Conservation (phyloP, 495 filamentous ascomycete genomes). For the Oleoguttula mirabilis region DNA sequence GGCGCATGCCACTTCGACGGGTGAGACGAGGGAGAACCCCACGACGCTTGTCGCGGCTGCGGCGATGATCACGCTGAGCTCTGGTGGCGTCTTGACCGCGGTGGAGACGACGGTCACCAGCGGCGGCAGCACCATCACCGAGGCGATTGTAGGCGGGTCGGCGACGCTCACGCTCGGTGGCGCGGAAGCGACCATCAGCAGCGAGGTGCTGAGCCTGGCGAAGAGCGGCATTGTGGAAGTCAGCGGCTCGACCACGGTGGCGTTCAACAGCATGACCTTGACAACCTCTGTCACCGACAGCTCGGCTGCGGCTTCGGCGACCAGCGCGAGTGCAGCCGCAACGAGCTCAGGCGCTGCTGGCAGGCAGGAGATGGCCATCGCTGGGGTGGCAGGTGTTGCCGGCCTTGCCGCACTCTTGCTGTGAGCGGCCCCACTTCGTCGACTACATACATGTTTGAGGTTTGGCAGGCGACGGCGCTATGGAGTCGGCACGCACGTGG, state of each 20-base stretch:
- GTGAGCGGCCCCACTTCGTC: no score
- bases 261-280: constrained; percentile 1
- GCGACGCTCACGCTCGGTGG: constrained; percentile 10
- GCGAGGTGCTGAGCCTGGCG: constrained; percentile 8
- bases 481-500: no score
- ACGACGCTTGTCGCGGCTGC: neutral
- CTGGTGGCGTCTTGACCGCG: neutral
- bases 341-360: neutral
- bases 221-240: constrained; percentile 4
- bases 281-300: neutral
- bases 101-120: neutral
- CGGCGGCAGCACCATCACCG: neutral
- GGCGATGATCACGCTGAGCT: neutral
- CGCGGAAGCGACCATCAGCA: constrained; percentile 6
- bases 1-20: neutral
- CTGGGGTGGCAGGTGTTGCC: neutral
- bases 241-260: constrained; percentile 5
- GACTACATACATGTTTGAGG: no score
- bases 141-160: constrained; percentile 4
- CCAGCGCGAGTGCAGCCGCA: neutral
- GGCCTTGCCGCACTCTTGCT: neutral
- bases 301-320: neutral
- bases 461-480: no score
- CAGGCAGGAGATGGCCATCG: neutral
- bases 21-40: no score